Evolutionary conservation across 495 filamentous ascomycete species (phyloP), one percentile per base, ranked within the genome.

Genomic region (Hyaloscypha variabilis): DNA sequence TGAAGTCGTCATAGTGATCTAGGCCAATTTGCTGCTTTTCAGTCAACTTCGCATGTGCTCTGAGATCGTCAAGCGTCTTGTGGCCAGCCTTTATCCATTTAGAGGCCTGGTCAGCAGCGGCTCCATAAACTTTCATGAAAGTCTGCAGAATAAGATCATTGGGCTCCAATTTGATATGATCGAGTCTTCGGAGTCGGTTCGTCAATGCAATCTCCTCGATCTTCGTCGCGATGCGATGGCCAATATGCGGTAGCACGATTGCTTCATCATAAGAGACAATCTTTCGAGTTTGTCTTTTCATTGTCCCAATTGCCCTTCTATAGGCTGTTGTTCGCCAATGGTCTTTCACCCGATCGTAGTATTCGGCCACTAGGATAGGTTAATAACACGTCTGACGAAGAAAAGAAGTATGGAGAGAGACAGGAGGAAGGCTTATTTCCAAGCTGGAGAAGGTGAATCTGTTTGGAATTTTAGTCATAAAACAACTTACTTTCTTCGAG

Each of bases 191-290:
- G 0, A 99, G 85, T 17, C 80, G 80, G 71, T 93, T 86, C 0
- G 94, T 97, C 31, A 62, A 75, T 56, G 77, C 92, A 55, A 97
- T 97, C 72, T 99, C 95, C 71, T 96, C 90, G 62, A 99, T 97
- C 71, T 97, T 97, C 49, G 82, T 80, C 0, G 95, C 95, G 19
- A 99, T 74, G 13, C 92, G 85, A 8, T 78, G 61, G 31, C 95
- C 95, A 67, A 99, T 89, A 61, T 85, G 84, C 1, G 89, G 86
- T 3, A 97, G 83, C 8, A 73, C 70, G 23, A 78, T 75, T 0
- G 95, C 95, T 76, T 96, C 84, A 30, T 87, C 79, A 54, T 82
- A 83, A 14, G 88, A 92, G 11, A 71, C 77, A 64, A 97, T 88
- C 70, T 86, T 89, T 61, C 76, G 78, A 0, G 76, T 71, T 64